Evolutionary conservation across 352 stramenopile genomes (phyloP), one percentile per base, ranked within the genome.

Genomic region (Globisporangium recalcitrans): DNA sequence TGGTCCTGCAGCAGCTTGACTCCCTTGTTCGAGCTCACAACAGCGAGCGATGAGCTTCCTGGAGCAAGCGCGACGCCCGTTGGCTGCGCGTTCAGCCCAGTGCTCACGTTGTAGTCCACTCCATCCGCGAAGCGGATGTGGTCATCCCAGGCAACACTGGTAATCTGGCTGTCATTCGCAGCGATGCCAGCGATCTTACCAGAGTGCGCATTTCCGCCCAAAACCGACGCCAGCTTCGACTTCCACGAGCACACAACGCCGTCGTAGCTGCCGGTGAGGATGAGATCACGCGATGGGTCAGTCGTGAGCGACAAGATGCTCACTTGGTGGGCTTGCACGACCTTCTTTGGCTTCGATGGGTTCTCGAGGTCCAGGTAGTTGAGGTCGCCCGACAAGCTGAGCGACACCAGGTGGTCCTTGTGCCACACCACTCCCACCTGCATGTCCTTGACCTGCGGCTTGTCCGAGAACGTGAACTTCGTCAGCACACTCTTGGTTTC

Each of bases 201-300:
- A 22, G 75, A 90, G 69, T 91, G 80, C 32, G 72, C 72, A 3
- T 51, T 71, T 11, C 82, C 82, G 8, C 57, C 56, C 29, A 90
- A 44, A 0, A 72, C 44, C 55, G 64, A 80, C 29, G 77, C 77
- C 32, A 80, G 65, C 63, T 85, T 85, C 38, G 77, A 70, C 59
- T 89, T 81, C 93, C 92, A 98, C 55, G 94, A 79, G 62, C 85
- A 93, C 34, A 99, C 72, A 24, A 98, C 88, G 19, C 95, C 93
- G 69, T 98, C 95, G 65, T 97, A 97, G 65, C 95, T 97, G 48
- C 90, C 93, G 8, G 95, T 98, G 63, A 98, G 80, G 24, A 98
- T 78, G 19, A 86, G 69, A 19, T 82, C 74, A 11, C 84, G 80
- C 32, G 64, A 63, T 19, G 70, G 66, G 70, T 96, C 89, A 24